Conservation (phyloP, 257 asterid genomes). For the Solanum chiquidenum region DNA sequence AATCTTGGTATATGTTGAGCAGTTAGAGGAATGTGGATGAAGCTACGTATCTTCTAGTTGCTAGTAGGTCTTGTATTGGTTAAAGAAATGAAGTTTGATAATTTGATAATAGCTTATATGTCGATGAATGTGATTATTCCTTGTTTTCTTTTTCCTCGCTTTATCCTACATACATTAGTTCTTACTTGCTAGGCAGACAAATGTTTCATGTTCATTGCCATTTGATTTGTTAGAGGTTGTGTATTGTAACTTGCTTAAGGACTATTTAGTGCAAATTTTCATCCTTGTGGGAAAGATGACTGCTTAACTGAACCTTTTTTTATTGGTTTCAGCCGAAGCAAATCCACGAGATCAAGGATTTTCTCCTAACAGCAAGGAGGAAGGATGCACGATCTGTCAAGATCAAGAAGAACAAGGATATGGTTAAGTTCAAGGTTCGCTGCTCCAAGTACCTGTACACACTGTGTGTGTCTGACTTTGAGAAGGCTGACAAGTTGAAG, state of each 20-base stretch:
- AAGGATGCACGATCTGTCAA: conserved; percentile 21
- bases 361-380: conserved; percentile 25
- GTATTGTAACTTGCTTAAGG: not conserved
- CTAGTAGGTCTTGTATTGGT: not conserved
- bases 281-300: not conserved
- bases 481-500: conserved; percentile 29
- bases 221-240: not conserved
- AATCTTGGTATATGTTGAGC: no score
- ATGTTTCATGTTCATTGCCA: not conserved
- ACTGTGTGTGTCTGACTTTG: conserved; percentile 10
- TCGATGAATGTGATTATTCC: not conserved
- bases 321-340: conserved; percentile 15
- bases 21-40: no score
- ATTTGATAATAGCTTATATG: not conserved
- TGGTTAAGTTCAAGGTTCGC: conserved; percentile 24
- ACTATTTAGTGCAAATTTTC: not conserved
- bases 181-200: rapidly evolving
- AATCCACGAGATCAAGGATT: conserved; percentile 24
- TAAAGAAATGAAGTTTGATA: not conserved
- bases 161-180: not conserved
- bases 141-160: not conserved
- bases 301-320: no score
- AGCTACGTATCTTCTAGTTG: no score
- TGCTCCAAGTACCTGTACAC: conserved; percentile 28
- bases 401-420: conserved; percentile 25